These are phyloP conservation scores for Saposhnikovia divaricata DNA, from an alignment of 129 eudicot genomes.

Conservation along the genomic window DNA sequence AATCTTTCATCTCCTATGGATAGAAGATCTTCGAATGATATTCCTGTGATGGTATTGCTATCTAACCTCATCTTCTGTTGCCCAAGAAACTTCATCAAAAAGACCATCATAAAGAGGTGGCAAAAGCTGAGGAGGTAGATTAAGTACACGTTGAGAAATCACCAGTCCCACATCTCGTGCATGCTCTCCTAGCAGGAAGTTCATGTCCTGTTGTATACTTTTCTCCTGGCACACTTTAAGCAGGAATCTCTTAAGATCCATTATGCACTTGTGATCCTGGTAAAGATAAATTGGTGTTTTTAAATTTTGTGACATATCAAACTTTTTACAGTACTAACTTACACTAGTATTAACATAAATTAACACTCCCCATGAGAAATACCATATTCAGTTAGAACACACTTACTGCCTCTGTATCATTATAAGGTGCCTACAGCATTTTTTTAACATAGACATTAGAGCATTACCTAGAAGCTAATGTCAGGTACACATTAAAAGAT, in stretches of 20 bases:
- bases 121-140: conserved; percentile 90
- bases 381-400: neutral
- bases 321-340: too few species aligned
- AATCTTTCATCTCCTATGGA: too few species aligned
- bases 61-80: conserved; percentile 90
- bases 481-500: too few species aligned
- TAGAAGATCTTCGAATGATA: neutral
- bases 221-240: conserved; percentile 41
- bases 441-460: neutral
- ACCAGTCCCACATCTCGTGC: conserved; percentile 64
- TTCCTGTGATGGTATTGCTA: neutral
- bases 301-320: neutral
- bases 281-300: neutral
- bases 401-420: neutral
- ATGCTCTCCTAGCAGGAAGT: conserved; percentile 38
- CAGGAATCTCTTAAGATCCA: conserved; percentile 57
- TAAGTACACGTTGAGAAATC: conserved; percentile 72
- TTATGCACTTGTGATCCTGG: conserved; percentile 55
- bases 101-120: conserved; percentile 77
- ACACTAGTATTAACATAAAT: too few species aligned
- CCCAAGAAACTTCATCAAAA: conserved; percentile 87
- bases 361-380: neutral
- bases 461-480: too few species aligned
- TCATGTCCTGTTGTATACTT: conserved; percentile 22
- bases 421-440: neutral